Conservation (phyloP, 148 eudicot species). For the Vaccinium darrowii region DNA sequence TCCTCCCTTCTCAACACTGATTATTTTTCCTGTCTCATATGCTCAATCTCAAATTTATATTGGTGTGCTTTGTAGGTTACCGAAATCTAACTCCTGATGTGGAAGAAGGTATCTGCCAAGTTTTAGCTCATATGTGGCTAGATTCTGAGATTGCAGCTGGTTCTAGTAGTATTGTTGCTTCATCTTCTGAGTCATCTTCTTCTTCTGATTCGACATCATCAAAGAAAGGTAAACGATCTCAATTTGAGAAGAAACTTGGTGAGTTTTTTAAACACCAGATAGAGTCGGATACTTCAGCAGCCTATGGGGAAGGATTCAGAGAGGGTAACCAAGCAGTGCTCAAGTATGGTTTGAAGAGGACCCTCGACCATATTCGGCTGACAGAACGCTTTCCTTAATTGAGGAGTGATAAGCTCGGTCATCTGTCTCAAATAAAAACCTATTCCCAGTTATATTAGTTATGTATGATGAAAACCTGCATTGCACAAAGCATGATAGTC, state of each 20-base stretch:
- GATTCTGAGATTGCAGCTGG: slow-evolving; percentile 78
- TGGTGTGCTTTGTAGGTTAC: slow-evolving; percentile 42
- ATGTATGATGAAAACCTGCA: neutral
- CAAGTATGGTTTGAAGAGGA: slow-evolving; percentile 83
- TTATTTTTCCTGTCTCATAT: neutral
- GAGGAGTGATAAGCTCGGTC: neutral
- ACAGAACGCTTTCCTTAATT: slow-evolving; percentile 59
- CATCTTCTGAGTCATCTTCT: slow-evolving; percentile 39
- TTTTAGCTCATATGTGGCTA: slow-evolving; percentile 95
- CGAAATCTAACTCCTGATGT: slow-evolving; percentile 69
- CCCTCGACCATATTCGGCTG: slow-evolving; percentile 80
- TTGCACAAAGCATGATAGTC: neutral
- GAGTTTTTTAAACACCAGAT: slow-evolving; percentile 91
- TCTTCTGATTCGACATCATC: slow-evolving; percentile 53
- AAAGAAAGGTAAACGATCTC: slow-evolving; percentile 84
- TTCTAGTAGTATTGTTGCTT: slow-evolving; percentile 44
- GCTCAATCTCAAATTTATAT: neutral
- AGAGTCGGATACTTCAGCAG: slow-evolving; percentile 81
- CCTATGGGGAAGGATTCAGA: slow-evolving; percentile 96
- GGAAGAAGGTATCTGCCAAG: slow-evolving; percentile 99
- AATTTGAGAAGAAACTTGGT: slow-evolving; percentile 90
- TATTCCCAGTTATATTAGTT: neutral
- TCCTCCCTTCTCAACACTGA: neutral
- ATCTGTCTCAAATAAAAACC: neutral
- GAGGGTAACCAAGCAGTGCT: slow-evolving; percentile 74